These are phyloP conservation scores for Phytophthora podocarpi DNA, from an alignment of 352 stramenopile species.

Conservation along the genomic window DNA sequence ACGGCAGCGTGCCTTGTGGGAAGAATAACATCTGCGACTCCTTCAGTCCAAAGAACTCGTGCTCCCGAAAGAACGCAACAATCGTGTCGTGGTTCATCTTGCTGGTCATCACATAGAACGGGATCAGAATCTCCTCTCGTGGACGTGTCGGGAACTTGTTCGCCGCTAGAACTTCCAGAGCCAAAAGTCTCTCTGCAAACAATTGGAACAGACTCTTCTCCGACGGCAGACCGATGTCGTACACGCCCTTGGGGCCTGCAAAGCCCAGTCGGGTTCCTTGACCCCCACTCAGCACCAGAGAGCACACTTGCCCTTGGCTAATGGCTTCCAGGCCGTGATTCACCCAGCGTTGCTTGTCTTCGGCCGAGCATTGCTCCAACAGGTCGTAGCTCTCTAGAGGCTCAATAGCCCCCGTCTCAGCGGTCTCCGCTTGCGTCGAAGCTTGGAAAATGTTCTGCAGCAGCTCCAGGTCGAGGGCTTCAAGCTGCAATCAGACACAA, in stretches of 20 bases:
- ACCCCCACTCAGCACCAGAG: constrained; percentile 93
- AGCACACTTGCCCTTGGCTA: constrained; percentile 87
- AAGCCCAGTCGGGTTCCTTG: constrained; percentile 98
- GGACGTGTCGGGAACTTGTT: constrained; percentile 17
- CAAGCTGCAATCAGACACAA: constrained; percentile 43
- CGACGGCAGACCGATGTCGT: constrained; percentile 92
- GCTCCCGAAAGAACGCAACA: constrained; percentile 84
- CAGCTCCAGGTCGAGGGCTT: constrained; percentile 68
- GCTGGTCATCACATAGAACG: constrained; percentile 98
- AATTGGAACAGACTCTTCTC: constrained; percentile 94
- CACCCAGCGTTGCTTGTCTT: constrained; percentile 54
- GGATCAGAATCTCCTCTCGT: constrained; percentile 43
- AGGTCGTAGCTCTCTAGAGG: constrained; percentile 71
- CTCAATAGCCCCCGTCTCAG: constrained; percentile 43
- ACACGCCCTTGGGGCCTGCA: constrained; percentile 95
- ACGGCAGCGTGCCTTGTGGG: constrained; percentile 94
- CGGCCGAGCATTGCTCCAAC: constrained; percentile 49
- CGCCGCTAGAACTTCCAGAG: constrained; percentile 59
- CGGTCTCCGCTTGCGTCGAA: constrained; percentile 40
- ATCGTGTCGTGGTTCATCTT: constrained; percentile 95
- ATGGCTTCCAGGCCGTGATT: constrained; percentile 83
- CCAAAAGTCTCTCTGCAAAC: constrained; percentile 91
- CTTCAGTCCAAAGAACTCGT: constrained; percentile 93
- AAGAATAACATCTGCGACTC: constrained; percentile 95
- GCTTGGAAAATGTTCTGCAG: constrained; percentile 68